Base-by-base conservation (phyloP, 345 rosid genomes). In the Moricandia arvensis region DNA sequence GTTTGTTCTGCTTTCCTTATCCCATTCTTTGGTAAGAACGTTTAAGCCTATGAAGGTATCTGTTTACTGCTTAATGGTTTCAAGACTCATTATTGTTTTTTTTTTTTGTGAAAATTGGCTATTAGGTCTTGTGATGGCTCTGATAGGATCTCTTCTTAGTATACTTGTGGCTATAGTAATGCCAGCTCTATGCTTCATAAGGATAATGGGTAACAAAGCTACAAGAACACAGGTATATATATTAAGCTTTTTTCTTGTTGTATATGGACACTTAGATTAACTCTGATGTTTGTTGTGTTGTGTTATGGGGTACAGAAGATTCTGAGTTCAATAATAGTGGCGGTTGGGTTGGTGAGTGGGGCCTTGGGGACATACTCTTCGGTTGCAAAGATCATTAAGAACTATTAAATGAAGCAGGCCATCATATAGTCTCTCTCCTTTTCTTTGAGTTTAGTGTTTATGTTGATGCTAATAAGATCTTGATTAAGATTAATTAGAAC, bases 61-160 rank as follows among this genome's bases (percentile, higher is more conserved):
- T 38, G 1, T 43, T 6, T 41, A 5, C 49, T 43, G 49, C 49
- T 43, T 43, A 43, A 11, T 43, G 61, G 70, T 63, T 72, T 37
- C 26, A 34, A 34, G 17, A 53, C 51, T 54, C 12, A 24, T 45
- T 33, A 12, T 9, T 38, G 30, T 6, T 15, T 24, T 31, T 12
- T 12, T 21, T 2, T 21, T 21, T 43, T 43, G 49, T 76, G 59
- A 11, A 64, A 49, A 18, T 27, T 31, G 58, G 17, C 30, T 49
- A 26, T 53, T 30, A 91, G 96, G 97, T 79, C 94, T 93, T 61
- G 72, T 90, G 75, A 91, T 93, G 98, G 89, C 97, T 74, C 82
- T 93, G 60, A 88, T 91, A n/a, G 98, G 97, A 78, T 91, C 98
- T 59, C 77, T 88, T 70, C 89, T 94, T 73, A 82, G 95, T 76